Evolutionary conservation across 345 rosid genomes (phyloP).

Genomic region (Syzygium aromaticum): DNA sequence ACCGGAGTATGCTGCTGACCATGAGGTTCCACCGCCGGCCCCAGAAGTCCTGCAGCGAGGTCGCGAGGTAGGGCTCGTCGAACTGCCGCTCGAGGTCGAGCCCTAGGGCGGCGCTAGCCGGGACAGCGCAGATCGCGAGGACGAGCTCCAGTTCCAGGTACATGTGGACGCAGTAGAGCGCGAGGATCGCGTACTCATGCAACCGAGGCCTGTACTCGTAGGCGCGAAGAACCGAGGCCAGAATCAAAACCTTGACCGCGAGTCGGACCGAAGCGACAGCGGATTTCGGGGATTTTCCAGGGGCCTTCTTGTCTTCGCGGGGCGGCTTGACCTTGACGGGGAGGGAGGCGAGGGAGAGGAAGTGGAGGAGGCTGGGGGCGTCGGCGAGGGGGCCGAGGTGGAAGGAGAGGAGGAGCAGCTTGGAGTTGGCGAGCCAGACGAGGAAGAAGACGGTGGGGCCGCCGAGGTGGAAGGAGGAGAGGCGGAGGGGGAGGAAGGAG

Average conservation of each 20-base stretch:
- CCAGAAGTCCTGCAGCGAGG: slow-evolving; percentile 85
- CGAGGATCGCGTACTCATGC: slow-evolving; percentile 17
- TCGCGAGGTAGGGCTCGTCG: slow-evolving; percentile 49
- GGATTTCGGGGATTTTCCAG: neutral
- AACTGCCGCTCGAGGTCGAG: slow-evolving; percentile 55
- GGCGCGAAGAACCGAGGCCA: slow-evolving; percentile 16
- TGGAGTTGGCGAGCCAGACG: slow-evolving; percentile 51
- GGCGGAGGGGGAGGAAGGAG: slow-evolving; percentile 34
- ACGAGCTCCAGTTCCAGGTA: slow-evolving; percentile 37
- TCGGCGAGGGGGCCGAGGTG: slow-evolving; percentile 51
- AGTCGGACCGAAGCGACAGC: slow-evolving; percentile 3
- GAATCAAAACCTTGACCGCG: slow-evolving; percentile 18
- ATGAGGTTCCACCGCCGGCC: slow-evolving; percentile 69
- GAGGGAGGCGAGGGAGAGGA: slow-evolving; percentile 47
- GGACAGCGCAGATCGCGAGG: slow-evolving; percentile 16
- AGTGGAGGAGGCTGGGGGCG: slow-evolving; percentile 26
- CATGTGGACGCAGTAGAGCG: slow-evolving; percentile 21
- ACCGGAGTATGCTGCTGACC: slow-evolving; percentile 42
- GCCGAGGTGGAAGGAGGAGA: slow-evolving; percentile 22
- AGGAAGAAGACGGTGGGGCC: slow-evolving; percentile 34
- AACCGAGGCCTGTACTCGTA: slow-evolving; percentile 21
- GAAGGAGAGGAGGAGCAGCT: slow-evolving; percentile 62
- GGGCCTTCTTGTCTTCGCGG: neutral
- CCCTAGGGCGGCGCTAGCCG: slow-evolving; percentile 32
- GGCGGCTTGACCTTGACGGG: slow-evolving; percentile 30